A percentile compares a stretch with the other conserved stretches of the same genome.
Evolutionary conservation across 306 rosid species (phyloP).

Genomic region (Rosa rugosa): DNA sequence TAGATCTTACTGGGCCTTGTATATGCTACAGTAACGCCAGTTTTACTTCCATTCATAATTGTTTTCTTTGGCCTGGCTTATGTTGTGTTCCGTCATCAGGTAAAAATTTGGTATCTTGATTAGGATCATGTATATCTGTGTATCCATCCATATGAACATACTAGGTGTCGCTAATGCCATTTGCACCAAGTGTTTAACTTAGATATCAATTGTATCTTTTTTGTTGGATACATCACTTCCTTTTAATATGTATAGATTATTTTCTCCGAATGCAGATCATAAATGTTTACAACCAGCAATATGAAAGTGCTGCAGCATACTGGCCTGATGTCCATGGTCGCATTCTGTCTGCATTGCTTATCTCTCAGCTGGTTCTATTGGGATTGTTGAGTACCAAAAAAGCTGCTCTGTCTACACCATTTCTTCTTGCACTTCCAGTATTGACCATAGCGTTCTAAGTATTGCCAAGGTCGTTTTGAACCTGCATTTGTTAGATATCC

Average conservation of each 20-base stretch:
- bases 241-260: neutral
- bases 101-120: constrained; percentile 19
- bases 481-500: constrained; percentile 73
- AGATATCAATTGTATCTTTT: neutral
- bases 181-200: neutral
- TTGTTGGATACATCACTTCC: neutral
- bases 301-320: constrained; percentile 92
- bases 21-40: constrained; percentile 78
- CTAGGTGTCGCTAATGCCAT: neutral
- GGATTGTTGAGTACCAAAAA: constrained; percentile 72
- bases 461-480: constrained; percentile 90
- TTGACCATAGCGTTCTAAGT: constrained; percentile 74
- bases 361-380: constrained; percentile 71
- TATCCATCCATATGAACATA: neutral
- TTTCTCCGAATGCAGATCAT: constrained; percentile 64
- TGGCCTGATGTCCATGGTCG: constrained; percentile 98
- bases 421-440: constrained; percentile 75
- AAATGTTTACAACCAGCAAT: constrained; percentile 88
- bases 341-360: constrained; percentile 55
- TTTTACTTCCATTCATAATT: constrained; percentile 85
- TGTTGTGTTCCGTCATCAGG: constrained; percentile 97
- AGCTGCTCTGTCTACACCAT: constrained; percentile 74
- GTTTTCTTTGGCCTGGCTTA: constrained; percentile 85
- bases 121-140: neutral
- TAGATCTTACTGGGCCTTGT: constrained; percentile 86